phyloP scores from a whole-genome alignment of 2,329 filamentous ascomycete genomes.

The Sclerotinia minor region DNA sequence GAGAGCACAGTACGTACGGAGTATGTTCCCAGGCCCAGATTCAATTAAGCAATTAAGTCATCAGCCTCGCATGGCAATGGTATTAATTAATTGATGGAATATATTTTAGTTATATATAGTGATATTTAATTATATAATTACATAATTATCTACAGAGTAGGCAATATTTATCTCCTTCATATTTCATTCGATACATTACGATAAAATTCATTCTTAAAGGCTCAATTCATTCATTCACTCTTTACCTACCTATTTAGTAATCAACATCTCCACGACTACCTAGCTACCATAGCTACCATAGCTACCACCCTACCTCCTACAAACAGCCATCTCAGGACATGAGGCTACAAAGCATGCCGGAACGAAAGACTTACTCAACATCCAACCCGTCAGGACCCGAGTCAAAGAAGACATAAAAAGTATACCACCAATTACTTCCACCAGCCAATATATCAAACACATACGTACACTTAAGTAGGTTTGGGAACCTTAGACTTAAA shows the following conservation, averaged over 20 bases:
- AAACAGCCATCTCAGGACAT: neutral
- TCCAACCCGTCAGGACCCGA: neutral
- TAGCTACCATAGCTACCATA: neutral
- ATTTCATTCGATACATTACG: neutral
- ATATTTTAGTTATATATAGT: neutral
- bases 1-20: neutral
- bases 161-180: neutral
- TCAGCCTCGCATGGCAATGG: constrained; percentile 11
- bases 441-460: neutral
- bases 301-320: too few relatives aligned
- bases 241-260: neutral
- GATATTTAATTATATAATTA: neutral
- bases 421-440: too few relatives aligned
- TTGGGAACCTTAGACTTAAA: neutral
- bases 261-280: neutral
- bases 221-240: neutral
- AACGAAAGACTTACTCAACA: neutral
- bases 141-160: neutral
- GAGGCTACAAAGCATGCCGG: neutral
- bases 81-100: neutral
- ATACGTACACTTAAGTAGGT: neutral
- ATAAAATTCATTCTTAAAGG: neutral
- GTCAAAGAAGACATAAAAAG: neutral
- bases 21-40: neutral
- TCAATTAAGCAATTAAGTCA: neutral